A percentile compares a stretch with the other conserved stretches of the same genome.
Conservation (phyloP, 768 basidiomycete species). For the Lanmaoa rubissima region DNA sequence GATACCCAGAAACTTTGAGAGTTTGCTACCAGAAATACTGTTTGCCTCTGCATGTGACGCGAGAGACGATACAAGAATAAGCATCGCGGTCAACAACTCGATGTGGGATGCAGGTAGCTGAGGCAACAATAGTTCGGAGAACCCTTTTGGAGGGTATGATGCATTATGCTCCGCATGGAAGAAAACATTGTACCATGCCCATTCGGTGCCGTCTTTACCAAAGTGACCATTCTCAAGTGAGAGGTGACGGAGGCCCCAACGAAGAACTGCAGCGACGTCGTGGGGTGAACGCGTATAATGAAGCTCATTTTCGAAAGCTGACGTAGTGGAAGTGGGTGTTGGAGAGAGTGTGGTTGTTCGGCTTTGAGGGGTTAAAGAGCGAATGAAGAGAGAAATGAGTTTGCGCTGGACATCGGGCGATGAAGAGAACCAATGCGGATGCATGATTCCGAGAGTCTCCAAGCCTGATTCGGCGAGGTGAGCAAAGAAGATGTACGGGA, state of each 20-base stretch:
- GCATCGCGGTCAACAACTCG: slow-evolving; percentile 53
- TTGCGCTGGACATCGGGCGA: slow-evolving; percentile 65
- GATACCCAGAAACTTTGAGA: slow-evolving; percentile 68
- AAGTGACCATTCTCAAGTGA: slow-evolving; percentile 58
- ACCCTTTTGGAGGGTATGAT: slow-evolving; percentile 62
- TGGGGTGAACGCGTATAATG: slow-evolving; percentile 65
- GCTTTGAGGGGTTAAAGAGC: slow-evolving; percentile 52
- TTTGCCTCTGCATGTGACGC: slow-evolving; percentile 72
- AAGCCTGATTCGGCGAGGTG: slow-evolving; percentile 47
- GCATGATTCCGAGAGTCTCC: slow-evolving; percentile 81
- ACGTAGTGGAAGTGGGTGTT: slow-evolving; percentile 42
- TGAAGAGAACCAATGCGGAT: slow-evolving; percentile 79
- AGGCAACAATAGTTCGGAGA: slow-evolving; percentile 60
- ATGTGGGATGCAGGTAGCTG: slow-evolving; percentile 55
- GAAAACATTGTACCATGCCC: slow-evolving; percentile 69
- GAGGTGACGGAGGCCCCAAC: slow-evolving; percentile 79
- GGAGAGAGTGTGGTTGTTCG: slow-evolving; percentile 51
- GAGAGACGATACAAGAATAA: slow-evolving; percentile 66
- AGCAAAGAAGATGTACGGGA: slow-evolving; percentile 6
- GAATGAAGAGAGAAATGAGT: slow-evolving; percentile 69
- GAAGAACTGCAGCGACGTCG: slow-evolving; percentile 75
- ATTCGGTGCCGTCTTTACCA: slow-evolving; percentile 52
- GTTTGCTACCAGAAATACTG: slow-evolving; percentile 74
- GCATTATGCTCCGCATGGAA: slow-evolving; percentile 54
- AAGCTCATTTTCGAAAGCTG: slow-evolving; percentile 64